Base-by-base conservation (phyloP, 495 filamentous ascomycete species). In the Penicillium cataractarum region DNA sequence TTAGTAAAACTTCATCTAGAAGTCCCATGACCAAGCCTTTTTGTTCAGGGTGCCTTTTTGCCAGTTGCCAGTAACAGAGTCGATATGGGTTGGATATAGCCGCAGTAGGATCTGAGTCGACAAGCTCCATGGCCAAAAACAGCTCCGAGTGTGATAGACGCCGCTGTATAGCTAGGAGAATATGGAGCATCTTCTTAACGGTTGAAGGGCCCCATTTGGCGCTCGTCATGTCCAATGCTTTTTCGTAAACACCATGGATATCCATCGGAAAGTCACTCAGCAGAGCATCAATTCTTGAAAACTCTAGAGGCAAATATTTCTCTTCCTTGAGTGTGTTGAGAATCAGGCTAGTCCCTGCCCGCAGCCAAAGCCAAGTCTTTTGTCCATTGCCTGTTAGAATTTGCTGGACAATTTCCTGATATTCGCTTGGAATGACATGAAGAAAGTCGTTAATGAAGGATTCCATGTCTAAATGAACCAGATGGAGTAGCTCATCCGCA, bases 281-380 rank as follows among this genome's bases (percentile, higher is more conserved):
- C 19, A 46, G 15, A 22, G 6, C 21, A 22, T 22, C 40, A 19
- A 46, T 22, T 0, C 15, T 10, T 22, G 40, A 19, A 22, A 21
- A 22, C 0, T n/a, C 9, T 22, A 22, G 21, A 46, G 6, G 4
- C 0, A 1, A n/a, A 46, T 22, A 2, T 46, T 3, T 22, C n/a
- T 46, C 40, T 22, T 19, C 40, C 22, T 22, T 46, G 40, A 46
- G 19, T 6, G 40, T 9, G 9, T 46, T 46, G 6, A 46, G 19
- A 22, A 46, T 46, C 19, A 46, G 40, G 40, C 40, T 46, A 2
- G 19, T 46, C n/a, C 6, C 40, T 10, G 21, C 40, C 3, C 19
- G 40, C 40, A 46, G 40, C 40, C 40, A 46, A n/a, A 22, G n/a
- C 40, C 40, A 46, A n/a, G n/a, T 46, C 40, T 46, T 46, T 5